A percentile compares a stretch with the other conserved stretches of the same genome.
These are phyloP conservation scores for Fusarium circinatum DNA, from an alignment of 2,329 filamentous ascomycete genomes.

Conservation along the genomic window DNA sequence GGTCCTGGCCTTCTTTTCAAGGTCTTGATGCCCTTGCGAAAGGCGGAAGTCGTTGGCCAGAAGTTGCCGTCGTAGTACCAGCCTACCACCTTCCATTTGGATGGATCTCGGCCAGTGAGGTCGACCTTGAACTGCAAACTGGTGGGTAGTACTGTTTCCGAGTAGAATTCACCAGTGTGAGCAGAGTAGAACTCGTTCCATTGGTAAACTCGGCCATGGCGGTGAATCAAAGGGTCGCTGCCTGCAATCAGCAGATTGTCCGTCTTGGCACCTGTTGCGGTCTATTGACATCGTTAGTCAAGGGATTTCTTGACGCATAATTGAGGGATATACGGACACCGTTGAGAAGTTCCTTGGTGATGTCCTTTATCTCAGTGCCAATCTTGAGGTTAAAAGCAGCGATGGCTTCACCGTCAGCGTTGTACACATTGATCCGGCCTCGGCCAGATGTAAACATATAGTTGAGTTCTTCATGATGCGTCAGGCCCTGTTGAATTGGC, in stretches of 20 bases:
- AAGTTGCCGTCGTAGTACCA: slow-evolving; percentile 67
- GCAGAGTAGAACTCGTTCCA: slow-evolving; percentile 60
- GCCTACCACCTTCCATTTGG: slow-evolving; percentile 60
- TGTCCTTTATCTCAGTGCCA: slow-evolving; percentile 8
- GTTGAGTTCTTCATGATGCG: slow-evolving; percentile 51
- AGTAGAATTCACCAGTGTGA: slow-evolving; percentile 47
- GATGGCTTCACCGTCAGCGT: slow-evolving; percentile 29
- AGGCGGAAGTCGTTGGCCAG: slow-evolving; percentile 59
- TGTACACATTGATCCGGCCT: slow-evolving; percentile 37
- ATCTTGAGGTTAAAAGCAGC: slow-evolving; percentile 19
- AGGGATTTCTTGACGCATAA: accelerated
- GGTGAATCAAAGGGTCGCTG: slow-evolving; percentile 44
- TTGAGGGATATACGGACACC: background rate
- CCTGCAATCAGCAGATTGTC: slow-evolving; percentile 30
- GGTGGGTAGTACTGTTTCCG: slow-evolving; percentile 58
- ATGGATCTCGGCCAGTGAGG: slow-evolving; percentile 60
- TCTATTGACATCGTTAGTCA: background rate
- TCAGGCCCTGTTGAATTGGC: slow-evolving; percentile 45
- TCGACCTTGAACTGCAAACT: slow-evolving; percentile 58
- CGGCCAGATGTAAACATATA: slow-evolving; percentile 52
- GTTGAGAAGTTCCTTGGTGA: slow-evolving; percentile 30
- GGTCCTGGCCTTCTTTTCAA: slow-evolving; percentile 1
- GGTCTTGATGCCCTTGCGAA: background rate
- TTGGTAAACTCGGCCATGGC: no score
- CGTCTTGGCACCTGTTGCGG: slow-evolving; percentile 10